Evolutionary conservation across 495 filamentous ascomycete species (phyloP).

Genomic region (Penicillium waksmanii): DNA sequence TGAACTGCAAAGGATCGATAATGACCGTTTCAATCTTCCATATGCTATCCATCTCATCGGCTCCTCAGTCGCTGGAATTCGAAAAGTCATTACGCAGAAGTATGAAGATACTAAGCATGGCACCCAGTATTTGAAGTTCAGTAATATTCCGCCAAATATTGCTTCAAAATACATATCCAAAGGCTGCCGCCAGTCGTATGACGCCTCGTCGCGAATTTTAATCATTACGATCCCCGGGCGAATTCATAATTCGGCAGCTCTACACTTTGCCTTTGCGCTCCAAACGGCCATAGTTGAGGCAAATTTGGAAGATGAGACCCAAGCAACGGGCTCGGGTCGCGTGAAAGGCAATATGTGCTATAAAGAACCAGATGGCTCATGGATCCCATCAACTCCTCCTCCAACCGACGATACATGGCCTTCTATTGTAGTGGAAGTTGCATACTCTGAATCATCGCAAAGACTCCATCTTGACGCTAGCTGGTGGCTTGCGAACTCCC

Average conservation of each 20-base stretch:
- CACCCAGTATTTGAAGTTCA: neutral
- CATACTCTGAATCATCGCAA: conserved; percentile 8
- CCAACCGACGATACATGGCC: conserved; percentile 6
- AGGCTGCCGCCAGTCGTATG: neutral
- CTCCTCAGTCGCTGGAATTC: neutral
- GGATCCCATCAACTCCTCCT: conserved; percentile 3
- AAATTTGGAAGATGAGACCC: too few relatives aligned
- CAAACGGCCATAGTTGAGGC: too few relatives aligned
- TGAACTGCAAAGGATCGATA: conserved; percentile 9
- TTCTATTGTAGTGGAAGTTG: conserved; percentile 7
- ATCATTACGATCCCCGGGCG: too few relatives aligned
- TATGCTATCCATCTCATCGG: neutral
- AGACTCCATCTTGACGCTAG: conserved; percentile 5
- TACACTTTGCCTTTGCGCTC: too few relatives aligned
- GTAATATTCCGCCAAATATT: neutral
- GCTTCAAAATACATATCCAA: neutral
- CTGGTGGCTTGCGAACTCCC: conserved; percentile 4
- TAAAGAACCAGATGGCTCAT: neutral
- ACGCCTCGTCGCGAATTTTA: too few relatives aligned
- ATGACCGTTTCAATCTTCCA: conserved; percentile 8
- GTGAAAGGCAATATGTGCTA: neutral
- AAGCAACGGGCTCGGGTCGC: neutral
- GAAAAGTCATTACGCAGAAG: neutral
- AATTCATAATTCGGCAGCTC: too few relatives aligned
- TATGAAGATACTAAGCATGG: neutral